Conservation (phyloP, 805 yeast species). For the Suhomyces canberraensis region DNA sequence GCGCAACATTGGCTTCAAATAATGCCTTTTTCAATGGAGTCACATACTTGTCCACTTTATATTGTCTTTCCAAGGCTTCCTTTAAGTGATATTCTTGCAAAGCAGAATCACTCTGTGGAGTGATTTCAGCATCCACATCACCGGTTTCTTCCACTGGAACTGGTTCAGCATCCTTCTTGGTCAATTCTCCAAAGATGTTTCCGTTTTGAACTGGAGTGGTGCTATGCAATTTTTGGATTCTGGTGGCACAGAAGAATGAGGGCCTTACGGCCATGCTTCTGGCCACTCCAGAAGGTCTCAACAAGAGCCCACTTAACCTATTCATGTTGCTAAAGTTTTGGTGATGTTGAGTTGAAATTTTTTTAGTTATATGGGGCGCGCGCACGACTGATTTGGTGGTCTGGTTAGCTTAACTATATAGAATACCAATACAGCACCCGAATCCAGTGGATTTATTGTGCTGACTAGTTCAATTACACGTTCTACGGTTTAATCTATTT, state of each 20-base stretch:
- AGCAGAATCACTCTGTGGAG: slow-evolving; percentile 30
- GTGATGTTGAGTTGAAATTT: slow-evolving; percentile 2
- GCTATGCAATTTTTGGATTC: slow-evolving; percentile 10
- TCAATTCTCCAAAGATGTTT: slow-evolving; percentile 33
- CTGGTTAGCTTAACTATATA: no score
- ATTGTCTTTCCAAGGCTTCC: slow-evolving; percentile 43
- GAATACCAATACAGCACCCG: no score
- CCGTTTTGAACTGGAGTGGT: slow-evolving; percentile 9
- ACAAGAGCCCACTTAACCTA: slow-evolving; percentile 3
- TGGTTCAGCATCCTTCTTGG: slow-evolving; percentile 15
- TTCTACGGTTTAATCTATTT: no score
- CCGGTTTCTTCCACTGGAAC: slow-evolving; percentile 7
- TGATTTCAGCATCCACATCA: slow-evolving; percentile 11
- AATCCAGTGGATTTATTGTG: no score
- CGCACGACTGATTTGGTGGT: slow-evolving; percentile 5
- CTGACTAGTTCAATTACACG: no score
- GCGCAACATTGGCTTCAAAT: slow-evolving; percentile 56
- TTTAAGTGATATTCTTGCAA: slow-evolving; percentile 51
- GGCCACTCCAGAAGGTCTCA: not conserved
- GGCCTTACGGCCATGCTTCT: not conserved
- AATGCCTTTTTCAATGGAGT: slow-evolving; percentile 70
- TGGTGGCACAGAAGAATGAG: not conserved
- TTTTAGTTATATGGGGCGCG: not conserved
- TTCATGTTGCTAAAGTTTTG: not conserved
- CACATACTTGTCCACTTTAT: slow-evolving; percentile 51